These are phyloP conservation scores for Yamadazyma endophytica DNA, from an alignment of 805 yeast species.

Conservation along the genomic window DNA sequence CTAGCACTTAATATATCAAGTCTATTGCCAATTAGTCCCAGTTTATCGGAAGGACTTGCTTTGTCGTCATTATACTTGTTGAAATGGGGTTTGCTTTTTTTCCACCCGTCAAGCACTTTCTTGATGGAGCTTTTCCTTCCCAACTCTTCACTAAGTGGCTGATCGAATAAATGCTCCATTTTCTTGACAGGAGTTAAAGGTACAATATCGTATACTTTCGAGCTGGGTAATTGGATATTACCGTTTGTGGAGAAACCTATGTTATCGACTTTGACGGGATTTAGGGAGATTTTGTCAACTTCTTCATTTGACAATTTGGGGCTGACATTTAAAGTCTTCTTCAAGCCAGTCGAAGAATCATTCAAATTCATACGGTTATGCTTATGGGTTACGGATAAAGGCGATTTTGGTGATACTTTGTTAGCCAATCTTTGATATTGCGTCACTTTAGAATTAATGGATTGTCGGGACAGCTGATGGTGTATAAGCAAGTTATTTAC, in stretches of 20 bases:
- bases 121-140: slow-evolving; percentile 32
- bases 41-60: slow-evolving; percentile 12
- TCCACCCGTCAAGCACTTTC: slow-evolving; percentile 40
- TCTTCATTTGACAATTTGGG: slow-evolving; percentile 1
- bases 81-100: slow-evolving; percentile 22
- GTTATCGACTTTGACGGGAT: slow-evolving; percentile 10
- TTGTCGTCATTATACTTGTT: slow-evolving; percentile 14
- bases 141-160: no score
- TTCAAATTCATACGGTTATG: slow-evolving; percentile 36
- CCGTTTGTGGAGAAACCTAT: slow-evolving; percentile 50
- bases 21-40: slow-evolving; percentile 26
- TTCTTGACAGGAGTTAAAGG: slow-evolving; percentile 71
- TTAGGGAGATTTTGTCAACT: slow-evolving; percentile 7
- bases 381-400: slow-evolving; percentile 11
- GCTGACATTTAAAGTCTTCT: slow-evolving; percentile 14
- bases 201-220: slow-evolving; percentile 41
- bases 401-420: slow-evolving; percentile 1
- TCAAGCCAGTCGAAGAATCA: slow-evolving; percentile 37
- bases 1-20: slow-evolving; percentile 68
- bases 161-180: slow-evolving; percentile 37
- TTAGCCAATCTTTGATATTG: slow-evolving; percentile 6
- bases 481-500: slow-evolving; percentile 34
- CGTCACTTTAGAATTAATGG: slow-evolving; percentile 9
- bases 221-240: slow-evolving; percentile 46
- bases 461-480: slow-evolving; percentile 30